Evolutionary conservation across 2,329 filamentous ascomycete species (phyloP).

Genomic region (Sporothrix humicola): DNA sequence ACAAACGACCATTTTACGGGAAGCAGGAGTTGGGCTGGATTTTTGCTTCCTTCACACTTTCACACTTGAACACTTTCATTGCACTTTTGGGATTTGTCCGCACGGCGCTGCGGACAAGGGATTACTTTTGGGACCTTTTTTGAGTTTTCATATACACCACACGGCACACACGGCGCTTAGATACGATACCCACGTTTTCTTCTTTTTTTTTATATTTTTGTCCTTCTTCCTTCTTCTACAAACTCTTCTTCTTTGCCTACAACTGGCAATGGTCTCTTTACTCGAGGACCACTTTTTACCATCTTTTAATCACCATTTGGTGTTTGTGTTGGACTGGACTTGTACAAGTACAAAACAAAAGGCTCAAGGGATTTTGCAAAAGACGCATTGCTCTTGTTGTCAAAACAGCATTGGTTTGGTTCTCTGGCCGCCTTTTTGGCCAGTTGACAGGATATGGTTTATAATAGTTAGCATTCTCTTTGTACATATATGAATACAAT

Average conservation of each 20-base stretch:
- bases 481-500: slow-evolving; percentile 9
- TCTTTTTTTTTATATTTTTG: background rate
- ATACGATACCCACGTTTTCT: slow-evolving; percentile 34
- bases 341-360: background rate
- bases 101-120: slow-evolving; percentile 14
- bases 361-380: background rate
- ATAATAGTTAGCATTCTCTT: background rate
- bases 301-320: slow-evolving; percentile 3
- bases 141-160: background rate
- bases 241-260: background rate
- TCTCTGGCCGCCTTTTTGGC: background rate
- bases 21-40: background rate
- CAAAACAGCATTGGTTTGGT: background rate
- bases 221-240: background rate
- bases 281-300: background rate
- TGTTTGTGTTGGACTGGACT: slow-evolving; percentile 3
- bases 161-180: slow-evolving; percentile 28
- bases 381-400: background rate
- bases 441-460: slow-evolving; percentile 5
- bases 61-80: background rate
- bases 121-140: slow-evolving; percentile 5
- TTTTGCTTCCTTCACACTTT: background rate
- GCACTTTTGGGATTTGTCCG: slow-evolving; percentile 9
- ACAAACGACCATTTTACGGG: background rate
- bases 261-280: background rate